These are phyloP conservation scores for Pichia sp. DNA, from an alignment of 1,139 yeast species.

Conservation along the genomic window DNA sequence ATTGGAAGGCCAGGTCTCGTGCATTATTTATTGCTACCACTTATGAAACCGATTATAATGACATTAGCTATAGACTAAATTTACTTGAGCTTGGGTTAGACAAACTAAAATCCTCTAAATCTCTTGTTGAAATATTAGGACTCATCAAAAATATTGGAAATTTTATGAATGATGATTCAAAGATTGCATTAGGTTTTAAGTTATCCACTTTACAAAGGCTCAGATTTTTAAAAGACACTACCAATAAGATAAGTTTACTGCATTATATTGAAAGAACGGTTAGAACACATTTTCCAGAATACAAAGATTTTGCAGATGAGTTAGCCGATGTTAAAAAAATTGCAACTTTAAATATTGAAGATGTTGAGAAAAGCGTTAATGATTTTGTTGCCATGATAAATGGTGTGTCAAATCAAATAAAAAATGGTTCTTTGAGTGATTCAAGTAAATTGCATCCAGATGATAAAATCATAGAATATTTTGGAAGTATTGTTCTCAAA, in stretches of 20 bases:
- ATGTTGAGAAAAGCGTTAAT: slow-evolving; percentile 61
- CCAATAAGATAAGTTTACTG: slow-evolving; percentile 71
- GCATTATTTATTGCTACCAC: slow-evolving; percentile 64
- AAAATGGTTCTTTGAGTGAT: slow-evolving; percentile 72
- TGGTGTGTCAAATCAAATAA: slow-evolving; percentile 50
- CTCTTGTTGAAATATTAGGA: slow-evolving; percentile 60
- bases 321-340: slow-evolving; percentile 54
- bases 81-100: slow-evolving; percentile 62
- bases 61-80: slow-evolving; percentile 56
- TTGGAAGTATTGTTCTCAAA: slow-evolving; percentile 45
- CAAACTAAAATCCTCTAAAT: slow-evolving; percentile 55
- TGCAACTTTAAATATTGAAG: slow-evolving; percentile 71
- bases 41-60: slow-evolving; percentile 68
- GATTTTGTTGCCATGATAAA: slow-evolving; percentile 52
- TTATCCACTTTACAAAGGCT: slow-evolving; percentile 76
- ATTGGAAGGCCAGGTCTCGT: slow-evolving; percentile 85
- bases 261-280: slow-evolving; percentile 83
- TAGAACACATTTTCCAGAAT: slow-evolving; percentile 70
- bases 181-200: slow-evolving; percentile 79
- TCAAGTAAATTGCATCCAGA: slow-evolving; percentile 64
- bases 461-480: slow-evolving; percentile 52
- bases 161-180: slow-evolving; percentile 81
- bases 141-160: slow-evolving; percentile 84
- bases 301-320: slow-evolving; percentile 72
- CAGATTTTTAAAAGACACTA: slow-evolving; percentile 77